Base-by-base conservation (phyloP, 2,329 filamentous ascomycete species). In the Xylaria sp. region DNA sequence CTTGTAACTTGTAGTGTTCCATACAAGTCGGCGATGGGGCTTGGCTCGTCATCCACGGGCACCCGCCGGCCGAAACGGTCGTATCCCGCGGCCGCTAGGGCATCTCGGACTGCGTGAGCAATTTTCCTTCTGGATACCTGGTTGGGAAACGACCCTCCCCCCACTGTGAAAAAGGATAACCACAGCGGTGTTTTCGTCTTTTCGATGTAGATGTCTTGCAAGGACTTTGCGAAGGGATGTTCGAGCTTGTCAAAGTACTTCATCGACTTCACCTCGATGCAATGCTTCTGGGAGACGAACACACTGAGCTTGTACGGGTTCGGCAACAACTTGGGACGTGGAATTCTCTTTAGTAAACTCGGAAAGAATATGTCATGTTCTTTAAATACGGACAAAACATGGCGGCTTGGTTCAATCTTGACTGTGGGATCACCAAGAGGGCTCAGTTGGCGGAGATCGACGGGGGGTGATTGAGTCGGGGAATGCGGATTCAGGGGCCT, bases 361-460 rank as follows among this genome's bases (percentile, higher is more conserved):
- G 71, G 66, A 11, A 71, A 64, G 4, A 11, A 38, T 38, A 86
- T 79, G 13, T 78, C 71, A 73, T 82, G 81, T 62, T 83, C 75
- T 63, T 80, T 80, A 71, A 48, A 69, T n/a, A 67, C 41, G 3
- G 54, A 51, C 8, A 46, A 2, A 40, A 72, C 49, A 55, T 66
- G 57, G 3, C 63, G 21, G 31, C 68, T 63, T 4, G 70, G 64
- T 25, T 63, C 33, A 23, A 68, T 40, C 2, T 63, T 44, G 15
- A 2, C 41, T 11, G 11, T 31, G 35, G 17, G 6, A 31, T 54
- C 48, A 40, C 37, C 21, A 43, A 23, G 29, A 21, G 25, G 8
- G 35, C 10, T 4, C 3, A 19, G 17, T 15, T 27, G 37, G 21
- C 19, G 35, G 37, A 38, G 15, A 31, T 37, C 15, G 13, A 4